Evolutionary conservation across 257 asterid species (phyloP).

Genomic region (Ballota nigra): DNA sequence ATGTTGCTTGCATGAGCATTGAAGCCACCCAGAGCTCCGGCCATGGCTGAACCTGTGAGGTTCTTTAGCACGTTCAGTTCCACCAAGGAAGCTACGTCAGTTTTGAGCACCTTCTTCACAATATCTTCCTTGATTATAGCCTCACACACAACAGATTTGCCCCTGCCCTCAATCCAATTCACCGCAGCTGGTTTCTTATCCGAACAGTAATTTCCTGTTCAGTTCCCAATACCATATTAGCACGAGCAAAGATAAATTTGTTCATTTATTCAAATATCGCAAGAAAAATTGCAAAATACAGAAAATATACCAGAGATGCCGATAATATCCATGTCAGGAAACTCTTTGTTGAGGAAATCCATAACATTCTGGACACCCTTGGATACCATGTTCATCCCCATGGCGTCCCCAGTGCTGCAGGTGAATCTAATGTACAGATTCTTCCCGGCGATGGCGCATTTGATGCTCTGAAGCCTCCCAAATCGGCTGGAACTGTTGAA

Average conservation of each 20-base stretch:
- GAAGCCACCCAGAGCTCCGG: slow-evolving; percentile 49
- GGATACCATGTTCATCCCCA: slow-evolving; percentile 53
- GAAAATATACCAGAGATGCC: slow-evolving; percentile 40
- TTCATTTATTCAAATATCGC: neutral
- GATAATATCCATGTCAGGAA: slow-evolving; percentile 47
- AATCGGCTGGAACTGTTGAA: slow-evolving; percentile 51
- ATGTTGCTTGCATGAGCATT: slow-evolving; percentile 48
- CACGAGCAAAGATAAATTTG: neutral
- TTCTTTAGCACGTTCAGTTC: slow-evolving; percentile 47
- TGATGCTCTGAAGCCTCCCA: slow-evolving; percentile 41
- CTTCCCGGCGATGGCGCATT: slow-evolving; percentile 46
- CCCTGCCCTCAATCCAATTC: slow-evolving; percentile 47
- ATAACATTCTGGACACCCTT: slow-evolving; percentile 48
- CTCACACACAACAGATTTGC: slow-evolving; percentile 45
- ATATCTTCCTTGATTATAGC: slow-evolving; percentile 32
- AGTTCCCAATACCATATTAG: neutral
- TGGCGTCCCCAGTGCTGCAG: slow-evolving; percentile 51
- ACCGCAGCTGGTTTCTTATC: slow-evolving; percentile 47
- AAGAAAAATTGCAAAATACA: no score
- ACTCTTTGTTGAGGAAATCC: slow-evolving; percentile 33
- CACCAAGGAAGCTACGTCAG: slow-evolving; percentile 36
- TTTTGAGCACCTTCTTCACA: slow-evolving; percentile 41
- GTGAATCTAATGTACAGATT: slow-evolving; percentile 41
- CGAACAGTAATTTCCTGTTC: slow-evolving; percentile 38
- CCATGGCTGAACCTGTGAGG: slow-evolving; percentile 41